phyloP scores from a whole-genome alignment of 2,329 filamentous ascomycete species.

The Ploettnerulaceae sp. region DNA sequence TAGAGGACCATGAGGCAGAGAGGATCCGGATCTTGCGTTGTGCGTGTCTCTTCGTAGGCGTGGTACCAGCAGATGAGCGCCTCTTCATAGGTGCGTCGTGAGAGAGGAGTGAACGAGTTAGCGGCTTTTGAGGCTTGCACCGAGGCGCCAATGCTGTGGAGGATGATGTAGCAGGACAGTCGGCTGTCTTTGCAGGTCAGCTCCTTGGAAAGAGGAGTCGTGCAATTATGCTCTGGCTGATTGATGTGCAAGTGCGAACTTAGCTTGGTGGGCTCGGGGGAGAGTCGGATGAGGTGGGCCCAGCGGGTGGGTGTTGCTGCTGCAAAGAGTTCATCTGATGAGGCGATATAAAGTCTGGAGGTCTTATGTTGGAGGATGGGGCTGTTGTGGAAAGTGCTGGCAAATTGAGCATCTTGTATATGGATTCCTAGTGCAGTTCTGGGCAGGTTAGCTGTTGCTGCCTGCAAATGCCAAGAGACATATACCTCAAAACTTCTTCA shows the following conservation, averaged over 20 bases:
- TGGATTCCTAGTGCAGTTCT: slow-evolving; percentile 5
- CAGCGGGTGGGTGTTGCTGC: slow-evolving; percentile 6
- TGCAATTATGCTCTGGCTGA: not conserved
- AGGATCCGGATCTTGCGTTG: slow-evolving; percentile 8
- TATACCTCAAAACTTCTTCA: slow-evolving; percentile 15
- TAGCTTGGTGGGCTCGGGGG: not conserved
- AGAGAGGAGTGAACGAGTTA: not conserved
- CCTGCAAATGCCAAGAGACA: not conserved
- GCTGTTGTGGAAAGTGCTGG: slow-evolving; percentile 4
- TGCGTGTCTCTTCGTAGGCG: slow-evolving; percentile 8
- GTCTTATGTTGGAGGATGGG: slow-evolving; percentile 8
- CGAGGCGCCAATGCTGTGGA: slow-evolving; percentile 7
- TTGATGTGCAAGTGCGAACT: slow-evolving; percentile 4
- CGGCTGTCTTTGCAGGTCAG: slow-evolving; percentile 3
- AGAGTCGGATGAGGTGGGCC: slow-evolving; percentile 4
- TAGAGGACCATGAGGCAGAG: slow-evolving; percentile 21
- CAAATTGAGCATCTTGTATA: slow-evolving; percentile 10
- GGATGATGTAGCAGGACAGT: slow-evolving; percentile 3
- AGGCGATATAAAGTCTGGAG: slow-evolving; percentile 5
- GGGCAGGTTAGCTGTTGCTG: not conserved
- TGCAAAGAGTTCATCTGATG: slow-evolving; percentile 8
- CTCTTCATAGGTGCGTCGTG: not conserved
- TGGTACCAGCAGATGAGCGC: slow-evolving; percentile 9
- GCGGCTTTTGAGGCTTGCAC: slow-evolving; percentile 1
- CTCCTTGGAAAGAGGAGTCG: slow-evolving; percentile 2